Conservation (phyloP, 225 moss, liverwort and hornwort genomes). For the Polytrichum formosum region DNA sequence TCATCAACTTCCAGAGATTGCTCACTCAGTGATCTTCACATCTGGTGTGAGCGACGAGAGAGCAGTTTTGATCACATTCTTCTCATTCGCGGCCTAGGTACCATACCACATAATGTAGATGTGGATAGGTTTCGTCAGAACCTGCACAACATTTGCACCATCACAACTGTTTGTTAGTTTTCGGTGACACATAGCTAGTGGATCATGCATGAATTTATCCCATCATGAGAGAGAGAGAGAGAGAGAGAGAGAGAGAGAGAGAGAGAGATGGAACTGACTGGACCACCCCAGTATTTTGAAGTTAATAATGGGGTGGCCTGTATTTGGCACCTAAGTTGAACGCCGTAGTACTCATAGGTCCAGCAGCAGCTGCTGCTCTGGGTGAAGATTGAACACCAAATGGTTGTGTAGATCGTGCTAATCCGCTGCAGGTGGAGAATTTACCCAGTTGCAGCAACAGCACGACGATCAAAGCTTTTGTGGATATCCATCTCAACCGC, state of each 20-base stretch:
- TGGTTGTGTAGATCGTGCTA: not conserved
- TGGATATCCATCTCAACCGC: not conserved
- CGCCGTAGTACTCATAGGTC: not conserved
- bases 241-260: no score
- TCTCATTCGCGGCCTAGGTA: not conserved
- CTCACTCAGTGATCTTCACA: not conserved
- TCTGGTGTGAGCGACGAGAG: not conserved
- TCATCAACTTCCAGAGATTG: conserved; percentile 1
- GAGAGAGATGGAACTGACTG: not conserved
- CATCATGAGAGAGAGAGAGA: not conserved
- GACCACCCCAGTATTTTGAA: not conserved
- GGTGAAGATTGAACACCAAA: not conserved
- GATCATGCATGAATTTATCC: not conserved
- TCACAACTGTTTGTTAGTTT: not conserved
- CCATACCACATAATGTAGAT: not conserved
- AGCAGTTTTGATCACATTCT: not conserved
- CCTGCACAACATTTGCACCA: not conserved
- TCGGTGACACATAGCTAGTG: no score
- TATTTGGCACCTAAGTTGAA: not conserved
- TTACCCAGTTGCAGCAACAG: not conserved
- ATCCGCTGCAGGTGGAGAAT: not conserved
- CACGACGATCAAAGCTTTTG: not conserved
- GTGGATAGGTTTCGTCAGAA: not conserved
- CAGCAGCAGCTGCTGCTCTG: not conserved
- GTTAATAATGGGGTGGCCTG: not conserved